A percentile compares a stretch with the other conserved stretches of the same genome.
Evolutionary conservation across 2,329 filamentous ascomycete genomes (phyloP).

Genomic region (Aspergillus terreus): DNA sequence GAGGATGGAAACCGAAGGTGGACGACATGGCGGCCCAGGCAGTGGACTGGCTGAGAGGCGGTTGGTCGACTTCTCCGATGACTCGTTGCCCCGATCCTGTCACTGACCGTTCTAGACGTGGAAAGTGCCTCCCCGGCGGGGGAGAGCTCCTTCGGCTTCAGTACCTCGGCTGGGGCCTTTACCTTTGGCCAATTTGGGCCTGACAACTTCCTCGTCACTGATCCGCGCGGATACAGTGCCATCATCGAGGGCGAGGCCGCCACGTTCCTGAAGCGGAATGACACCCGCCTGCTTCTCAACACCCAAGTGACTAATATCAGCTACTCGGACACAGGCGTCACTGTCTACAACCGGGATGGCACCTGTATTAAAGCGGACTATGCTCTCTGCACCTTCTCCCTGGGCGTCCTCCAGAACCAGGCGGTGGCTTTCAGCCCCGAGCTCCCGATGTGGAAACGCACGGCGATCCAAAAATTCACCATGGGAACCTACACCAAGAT

Average conservation of each 20-base stretch:
- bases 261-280: slow-evolving; percentile 55
- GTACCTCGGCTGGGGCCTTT: slow-evolving; percentile 53
- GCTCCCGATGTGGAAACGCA: slow-evolving; percentile 62
- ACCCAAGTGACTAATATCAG: slow-evolving; percentile 54
- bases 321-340: slow-evolving; percentile 53
- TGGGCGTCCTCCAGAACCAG: slow-evolving; percentile 64
- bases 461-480: slow-evolving; percentile 60
- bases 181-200: slow-evolving; percentile 60
- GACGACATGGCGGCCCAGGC: too few species aligned
- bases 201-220: slow-evolving; percentile 59
- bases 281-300: slow-evolving; percentile 56
- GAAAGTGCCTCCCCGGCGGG: slow-evolving; percentile 50
- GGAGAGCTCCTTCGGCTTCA: slow-evolving; percentile 54
- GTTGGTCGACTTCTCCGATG: too few species aligned
- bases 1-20: slow-evolving; percentile 44
- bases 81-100: too few species aligned
- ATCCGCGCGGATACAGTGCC: slow-evolving; percentile 58
- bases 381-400: slow-evolving; percentile 63
- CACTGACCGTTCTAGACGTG: too few species aligned
- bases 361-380: slow-evolving; percentile 56
- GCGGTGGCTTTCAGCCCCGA: slow-evolving; percentile 55
- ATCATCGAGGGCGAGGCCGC: slow-evolving; percentile 56
- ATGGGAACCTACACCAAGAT: slow-evolving; percentile 74
- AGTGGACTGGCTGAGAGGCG: too few species aligned
- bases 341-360: slow-evolving; percentile 52